Base-by-base conservation (phyloP, 306 rosid genomes). In the Arachis hypogaea region DNA sequence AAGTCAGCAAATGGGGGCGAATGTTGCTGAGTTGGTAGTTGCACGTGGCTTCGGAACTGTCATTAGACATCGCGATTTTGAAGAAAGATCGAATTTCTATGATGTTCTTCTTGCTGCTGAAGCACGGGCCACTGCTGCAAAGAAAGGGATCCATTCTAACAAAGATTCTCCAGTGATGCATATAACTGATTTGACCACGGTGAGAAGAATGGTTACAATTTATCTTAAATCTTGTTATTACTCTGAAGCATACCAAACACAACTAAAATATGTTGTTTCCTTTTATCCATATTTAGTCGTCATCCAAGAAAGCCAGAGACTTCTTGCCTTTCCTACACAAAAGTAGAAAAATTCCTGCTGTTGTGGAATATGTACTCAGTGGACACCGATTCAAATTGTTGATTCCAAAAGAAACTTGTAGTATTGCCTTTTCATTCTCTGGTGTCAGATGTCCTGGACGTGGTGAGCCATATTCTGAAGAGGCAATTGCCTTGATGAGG, bases 381-480 rank as follows among this genome's bases (percentile, higher is more conserved):
- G 99, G 99, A n/a, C 99, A 94, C 81, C 99, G 99, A 42, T 94
- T 90, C 84, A 94, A 94, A 81, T 77, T 94, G 82, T 86, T 92
- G 85, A 90, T 94, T 86, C 99, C 99, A 55, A 90, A 89, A 88
- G 98, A 94, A 84, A 94, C 99, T 3, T 94, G 99, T 81, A 94
- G 96, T 85, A 90, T 94, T 78, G 98, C 99, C 18, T 90, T 94
- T 59, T 65, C 99, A 30, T 85, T 94, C 73, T 94, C 99, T 40
- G 99, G 99, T 64, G 98, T 94, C 69, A 86, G 98, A 68, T 94
- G 99, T 84, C 90, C 98, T 41, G 99, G 98, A 73, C 99, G 99
- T 63, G 90, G 81, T 58, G 99, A 94, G 81, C 93, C 92, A 16
- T 88, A 86, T 82, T 92, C 99, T 58, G 90, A 94, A 7, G 99